Percentiles rank a stretch among this genome's conserved stretches.
Conservation (phyloP, 345 rosid species). For the Rubroshorea leprosula region DNA sequence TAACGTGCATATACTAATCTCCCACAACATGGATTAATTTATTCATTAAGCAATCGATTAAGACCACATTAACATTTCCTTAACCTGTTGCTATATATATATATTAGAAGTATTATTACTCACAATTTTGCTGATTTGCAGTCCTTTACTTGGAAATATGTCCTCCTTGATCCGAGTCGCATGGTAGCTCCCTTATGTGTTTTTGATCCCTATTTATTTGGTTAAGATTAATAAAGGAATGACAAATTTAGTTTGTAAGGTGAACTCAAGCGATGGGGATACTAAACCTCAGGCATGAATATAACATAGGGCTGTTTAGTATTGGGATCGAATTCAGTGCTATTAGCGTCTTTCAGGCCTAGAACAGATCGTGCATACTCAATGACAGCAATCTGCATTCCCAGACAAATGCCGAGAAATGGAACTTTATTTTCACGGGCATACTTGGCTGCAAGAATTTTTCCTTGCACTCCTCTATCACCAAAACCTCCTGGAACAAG, state of each 20-base stretch:
- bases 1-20: too few relatives aligned
- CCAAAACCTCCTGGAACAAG: constrained; percentile 99
- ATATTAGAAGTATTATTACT: constrained; percentile 25
- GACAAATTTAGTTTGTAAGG: background rate
- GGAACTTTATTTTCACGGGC: constrained; percentile 88
- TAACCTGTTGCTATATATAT: too few relatives aligned
- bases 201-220: constrained; percentile 64
- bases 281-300: constrained; percentile 95
- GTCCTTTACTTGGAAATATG: constrained; percentile 54
- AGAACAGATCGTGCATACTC: constrained; percentile 78
- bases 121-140: constrained; percentile 79
- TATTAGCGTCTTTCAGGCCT: constrained; percentile 76
- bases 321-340: constrained; percentile 81
- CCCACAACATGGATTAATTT: too few relatives aligned
- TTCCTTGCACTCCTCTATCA: constrained; percentile 88
- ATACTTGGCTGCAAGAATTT: constrained; percentile 79
- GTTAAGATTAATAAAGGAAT: too few relatives aligned
- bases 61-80: too few relatives aligned
- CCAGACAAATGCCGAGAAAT: constrained; percentile 89
- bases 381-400: too few relatives aligned
- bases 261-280: constrained; percentile 4
- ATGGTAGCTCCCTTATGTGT: constrained; percentile 97
- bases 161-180: constrained; percentile 90
- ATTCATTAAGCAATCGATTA: too few relatives aligned
- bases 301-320: constrained; percentile 76